Conservation (phyloP, 495 filamentous ascomycete species). For the Hapsidospora chrysogenum region DNA sequence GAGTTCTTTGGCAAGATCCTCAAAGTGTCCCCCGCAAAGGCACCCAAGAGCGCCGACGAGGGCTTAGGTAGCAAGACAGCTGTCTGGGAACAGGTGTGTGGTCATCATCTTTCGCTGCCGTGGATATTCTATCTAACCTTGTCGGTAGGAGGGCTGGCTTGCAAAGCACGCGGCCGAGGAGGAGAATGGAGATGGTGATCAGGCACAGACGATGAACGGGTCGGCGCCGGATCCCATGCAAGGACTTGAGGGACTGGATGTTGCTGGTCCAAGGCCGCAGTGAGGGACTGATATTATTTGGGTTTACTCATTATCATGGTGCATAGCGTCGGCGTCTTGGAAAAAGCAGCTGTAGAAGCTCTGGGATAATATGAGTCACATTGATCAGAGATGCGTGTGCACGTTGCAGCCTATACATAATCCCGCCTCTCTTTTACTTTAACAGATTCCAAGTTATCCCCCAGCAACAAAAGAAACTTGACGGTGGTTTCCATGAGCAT, state of each 20-base stretch:
- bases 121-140: conserved; percentile 13
- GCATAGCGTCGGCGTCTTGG: conserved; percentile 30
- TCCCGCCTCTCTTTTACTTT: neutral
- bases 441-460: too few relatives aligned
- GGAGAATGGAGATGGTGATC: conserved; percentile 59
- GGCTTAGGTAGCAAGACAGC: conserved; percentile 88
- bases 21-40: conserved; percentile 81
- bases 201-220: conserved; percentile 31
- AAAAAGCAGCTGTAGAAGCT: conserved; percentile 1
- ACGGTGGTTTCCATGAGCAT: too few relatives aligned
- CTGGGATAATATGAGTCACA: too few relatives aligned
- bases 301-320: neutral
- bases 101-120: too few relatives aligned
- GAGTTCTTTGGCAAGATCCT: conserved; percentile 89
- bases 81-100: conserved; percentile 86
- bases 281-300: conserved; percentile 17
- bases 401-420: too few relatives aligned
- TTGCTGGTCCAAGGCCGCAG: conserved; percentile 77
- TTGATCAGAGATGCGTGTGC: too few relatives aligned
- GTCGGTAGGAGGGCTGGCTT: conserved; percentile 71
- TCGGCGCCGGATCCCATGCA: conserved; percentile 81
- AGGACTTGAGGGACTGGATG: conserved; percentile 80
- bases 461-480: too few relatives aligned
- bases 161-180: conserved; percentile 80
- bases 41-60: conserved; percentile 75